A percentile compares a stretch with the other conserved stretches of the same genome.
Evolutionary conservation across 768 basidiomycete species (phyloP).

Genomic region (Lactarius indigo): DNA sequence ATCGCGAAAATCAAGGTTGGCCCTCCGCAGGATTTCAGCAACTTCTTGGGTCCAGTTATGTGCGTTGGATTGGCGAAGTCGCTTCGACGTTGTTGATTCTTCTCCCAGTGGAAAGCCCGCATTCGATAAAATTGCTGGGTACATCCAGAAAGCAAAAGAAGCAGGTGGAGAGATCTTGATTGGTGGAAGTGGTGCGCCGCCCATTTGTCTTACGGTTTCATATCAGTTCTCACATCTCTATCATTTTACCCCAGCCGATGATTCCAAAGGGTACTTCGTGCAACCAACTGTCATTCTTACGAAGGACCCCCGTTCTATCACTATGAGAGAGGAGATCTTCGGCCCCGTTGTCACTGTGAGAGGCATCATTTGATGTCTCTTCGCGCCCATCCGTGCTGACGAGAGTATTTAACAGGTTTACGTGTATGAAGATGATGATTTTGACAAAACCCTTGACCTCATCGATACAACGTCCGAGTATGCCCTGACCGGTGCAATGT

Average conservation of each 20-base stretch:
- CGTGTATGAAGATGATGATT: constrained; percentile 85
- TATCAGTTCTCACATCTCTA: neutral
- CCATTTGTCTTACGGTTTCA: neutral
- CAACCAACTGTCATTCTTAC: constrained; percentile 93
- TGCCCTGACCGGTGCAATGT: constrained; percentile 95
- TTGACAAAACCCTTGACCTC: constrained; percentile 80
- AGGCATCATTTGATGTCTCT: constrained; percentile 22
- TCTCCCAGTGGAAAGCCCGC: constrained; percentile 69
- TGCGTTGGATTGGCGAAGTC: constrained; percentile 34
- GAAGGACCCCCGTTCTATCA: constrained; percentile 83
- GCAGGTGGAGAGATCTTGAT: constrained; percentile 86
- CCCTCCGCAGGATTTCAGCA: constrained; percentile 62
- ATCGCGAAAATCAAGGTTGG: constrained; percentile 86
- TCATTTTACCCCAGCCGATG: constrained; percentile 54
- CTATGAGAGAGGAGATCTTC: constrained; percentile 95
- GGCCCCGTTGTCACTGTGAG: constrained; percentile 88
- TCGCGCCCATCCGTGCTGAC: neutral
- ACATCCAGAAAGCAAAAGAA: constrained; percentile 83
- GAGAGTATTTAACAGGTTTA: constrained; percentile 55
- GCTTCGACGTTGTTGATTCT: neutral
- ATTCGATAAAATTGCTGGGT: constrained; percentile 80
- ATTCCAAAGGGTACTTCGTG: constrained; percentile 89
- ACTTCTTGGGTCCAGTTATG: constrained; percentile 98
- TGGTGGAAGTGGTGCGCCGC: constrained; percentile 67
- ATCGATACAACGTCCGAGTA: constrained; percentile 86